A percentile compares a stretch with the other conserved stretches of the same genome.
Conservation (phyloP, 169 alveolate genomes). For the Cryptosporidium sp. region DNA sequence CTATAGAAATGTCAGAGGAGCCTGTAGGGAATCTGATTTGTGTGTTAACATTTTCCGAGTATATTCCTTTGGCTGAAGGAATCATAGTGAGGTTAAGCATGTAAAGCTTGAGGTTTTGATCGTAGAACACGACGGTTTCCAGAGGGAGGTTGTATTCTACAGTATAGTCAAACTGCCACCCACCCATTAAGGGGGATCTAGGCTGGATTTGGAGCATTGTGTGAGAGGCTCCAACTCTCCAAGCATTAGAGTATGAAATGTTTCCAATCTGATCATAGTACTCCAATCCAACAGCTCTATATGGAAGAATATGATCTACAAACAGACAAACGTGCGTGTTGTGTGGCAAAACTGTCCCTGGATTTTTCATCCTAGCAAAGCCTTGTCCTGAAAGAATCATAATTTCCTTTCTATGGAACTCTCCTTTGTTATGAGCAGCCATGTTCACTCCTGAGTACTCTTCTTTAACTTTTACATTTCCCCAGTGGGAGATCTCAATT, state of each 20-base stretch:
- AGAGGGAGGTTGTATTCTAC: conserved; percentile 89
- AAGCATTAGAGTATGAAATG: conserved; percentile 87
- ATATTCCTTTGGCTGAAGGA: conserved; percentile 69
- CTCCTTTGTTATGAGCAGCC: conserved; percentile 89
- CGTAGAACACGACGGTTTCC: conserved; percentile 44
- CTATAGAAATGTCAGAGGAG: conserved; percentile 18
- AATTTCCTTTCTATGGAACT: conserved; percentile 88
- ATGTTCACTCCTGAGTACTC: conserved; percentile 83
- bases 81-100: conserved; percentile 59
- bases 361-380: conserved; percentile 77
- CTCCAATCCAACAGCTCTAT: conserved; percentile 87
- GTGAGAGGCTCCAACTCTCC: conserved; percentile 79
- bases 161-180: conserved; percentile 88
- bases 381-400: conserved; percentile 76
- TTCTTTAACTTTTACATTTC: conserved; percentile 86
- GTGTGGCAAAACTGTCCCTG: conserved; percentile 77
- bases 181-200: conserved; percentile 91
- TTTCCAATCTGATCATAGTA: conserved; percentile 91
- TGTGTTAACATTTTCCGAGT: conserved; percentile 43
- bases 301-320: conserved; percentile 84
- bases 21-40: conserved; percentile 67
- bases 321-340: conserved; percentile 80
- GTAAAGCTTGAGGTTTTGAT: conserved; percentile 9
- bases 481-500: conserved; percentile 90
- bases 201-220: conserved; percentile 81